Base-by-base conservation (phyloP, 371 early-diverging fungal species). In the Mortierella sp. region DNA sequence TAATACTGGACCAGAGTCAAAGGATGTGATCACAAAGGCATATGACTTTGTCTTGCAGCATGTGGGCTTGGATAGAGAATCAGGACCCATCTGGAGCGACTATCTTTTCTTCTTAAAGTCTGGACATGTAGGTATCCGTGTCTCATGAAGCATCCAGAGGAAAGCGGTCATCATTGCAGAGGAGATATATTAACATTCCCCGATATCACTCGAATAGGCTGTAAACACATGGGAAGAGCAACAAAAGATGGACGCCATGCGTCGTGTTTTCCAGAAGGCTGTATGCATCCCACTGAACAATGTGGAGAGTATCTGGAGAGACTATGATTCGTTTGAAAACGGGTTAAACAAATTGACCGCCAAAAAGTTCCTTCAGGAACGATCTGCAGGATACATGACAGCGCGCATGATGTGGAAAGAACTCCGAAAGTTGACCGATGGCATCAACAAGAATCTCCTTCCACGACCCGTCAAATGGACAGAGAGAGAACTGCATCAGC, bases 281-380 rank as follows among this genome's bases (percentile, higher is more conserved):
- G 88, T 97, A 5, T 82, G 89, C 14, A 94, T 96, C 28, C 98
- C 98, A 0, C 69, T 96, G 50, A 84, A 88, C 62, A 92, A 94
- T 59, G 87, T 98, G 7, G 98, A 98, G 61, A 88, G 90, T 62
- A 86, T 98, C 11, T 98, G 99, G 99, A 95, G 95, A 59, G 94
- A 96, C 53, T 98, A 96, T 77, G 99, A 98, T 81, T 82, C 88
- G 47, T 98, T 94, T 88, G 99, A 98, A 80, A 96, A 94, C 70
- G 86, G 84, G 14, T 81, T 97, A 43, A 96, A 94, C 82, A 89
- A 94, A 73, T 75, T 93, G 66, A 93, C 94, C 60, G 97, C 97
- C 57, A 97, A 96, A 81, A 95, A 95, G 72, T 90, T 93, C 64
- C 80, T 97, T 30, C 87, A 89, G 30, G 97, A 95, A 67, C 85